Evolutionary conservation across 2,329 filamentous ascomycete species (phyloP).

Genomic region (Aspergillus fumigatiaffinis): DNA sequence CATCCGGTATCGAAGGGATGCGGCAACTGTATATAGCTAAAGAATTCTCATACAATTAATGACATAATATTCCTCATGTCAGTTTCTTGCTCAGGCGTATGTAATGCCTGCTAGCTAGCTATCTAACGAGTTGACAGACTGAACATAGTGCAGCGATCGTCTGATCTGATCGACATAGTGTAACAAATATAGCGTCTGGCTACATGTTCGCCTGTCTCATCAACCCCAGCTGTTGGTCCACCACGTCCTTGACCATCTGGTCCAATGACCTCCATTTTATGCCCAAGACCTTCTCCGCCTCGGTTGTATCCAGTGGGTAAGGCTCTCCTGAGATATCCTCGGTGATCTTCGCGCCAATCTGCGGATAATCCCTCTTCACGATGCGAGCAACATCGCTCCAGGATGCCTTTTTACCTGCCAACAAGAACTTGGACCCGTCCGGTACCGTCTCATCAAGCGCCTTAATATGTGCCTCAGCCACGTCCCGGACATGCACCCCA

Average conservation of each 20-base stretch:
- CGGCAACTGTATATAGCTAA: too few relatives aligned
- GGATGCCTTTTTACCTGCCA: constrained; percentile 2
- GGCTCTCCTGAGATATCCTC: not conserved
- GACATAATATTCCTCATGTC: too few relatives aligned
- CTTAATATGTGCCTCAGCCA: constrained; percentile 18
- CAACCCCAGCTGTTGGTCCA: constrained; percentile 15
- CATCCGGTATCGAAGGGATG: not conserved
- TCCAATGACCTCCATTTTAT: constrained; percentile 9
- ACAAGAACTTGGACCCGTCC: constrained; percentile 11
- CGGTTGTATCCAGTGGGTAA: constrained; percentile 1
- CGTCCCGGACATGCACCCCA: constrained; percentile 19
- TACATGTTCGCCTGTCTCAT: not conserved
- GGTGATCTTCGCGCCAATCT: constrained; percentile 1
- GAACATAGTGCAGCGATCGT: too few relatives aligned
- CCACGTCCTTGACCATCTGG: constrained; percentile 10
- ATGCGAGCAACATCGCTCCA: constrained; percentile 13
- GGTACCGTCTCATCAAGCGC: constrained; percentile 3
- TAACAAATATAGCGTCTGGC: not conserved
- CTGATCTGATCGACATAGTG: not conserved
- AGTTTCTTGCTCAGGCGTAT: too few relatives aligned
- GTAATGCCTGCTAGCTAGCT: too few relatives aligned
- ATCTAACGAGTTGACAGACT: too few relatives aligned
- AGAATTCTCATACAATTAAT: too few relatives aligned
- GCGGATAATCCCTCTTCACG: constrained; percentile 10
- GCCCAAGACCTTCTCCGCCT: constrained; percentile 12